Evolutionary conservation across 345 rosid genomes (phyloP).

Genomic region (Nephelium lappaceum): DNA sequence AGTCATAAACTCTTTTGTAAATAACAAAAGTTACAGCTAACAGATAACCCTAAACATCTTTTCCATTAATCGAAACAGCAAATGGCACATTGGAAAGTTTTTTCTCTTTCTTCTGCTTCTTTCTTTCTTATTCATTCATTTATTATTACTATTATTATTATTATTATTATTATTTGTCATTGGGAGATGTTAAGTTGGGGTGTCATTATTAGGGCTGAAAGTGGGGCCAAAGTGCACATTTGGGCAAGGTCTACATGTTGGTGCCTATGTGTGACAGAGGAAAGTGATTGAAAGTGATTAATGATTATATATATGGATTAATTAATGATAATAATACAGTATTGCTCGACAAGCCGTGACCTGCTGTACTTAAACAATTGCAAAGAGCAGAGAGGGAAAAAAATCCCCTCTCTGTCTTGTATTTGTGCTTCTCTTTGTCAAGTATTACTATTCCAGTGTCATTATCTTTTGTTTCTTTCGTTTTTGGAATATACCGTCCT

Average conservation of each 20-base stretch:
- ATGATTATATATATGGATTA: constrained; percentile 33
- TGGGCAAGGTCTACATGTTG: constrained; percentile 65
- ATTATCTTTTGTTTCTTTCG: constrained; percentile 54
- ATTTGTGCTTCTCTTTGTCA: constrained; percentile 21
- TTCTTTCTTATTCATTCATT: not conserved
- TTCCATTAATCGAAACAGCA: constrained; percentile 13
- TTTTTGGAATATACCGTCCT: constrained; percentile 42
- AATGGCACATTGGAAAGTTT: not conserved
- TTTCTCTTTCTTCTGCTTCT: not conserved
- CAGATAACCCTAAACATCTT: constrained; percentile 6
- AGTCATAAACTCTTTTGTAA: not conserved
- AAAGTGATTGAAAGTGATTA: constrained; percentile 39
- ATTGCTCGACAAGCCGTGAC: constrained; percentile 57
- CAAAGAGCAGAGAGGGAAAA: constrained; percentile 1
- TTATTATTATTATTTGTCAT: no score
- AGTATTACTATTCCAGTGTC: constrained; percentile 44
- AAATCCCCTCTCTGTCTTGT: constrained; percentile 7
- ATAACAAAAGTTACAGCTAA: constrained; percentile 13
- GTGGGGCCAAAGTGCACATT: constrained; percentile 48
- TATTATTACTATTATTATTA: not conserved
- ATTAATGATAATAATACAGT: constrained; percentile 31
- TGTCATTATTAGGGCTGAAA: constrained; percentile 41
- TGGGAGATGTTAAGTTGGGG: constrained; percentile 31
- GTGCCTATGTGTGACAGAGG: constrained; percentile 50
- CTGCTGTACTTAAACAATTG: constrained; percentile 35